These are phyloP conservation scores for Chaetomium globosum DNA, from an alignment of 2,329 filamentous ascomycete species.

Conservation along the genomic window DNA sequence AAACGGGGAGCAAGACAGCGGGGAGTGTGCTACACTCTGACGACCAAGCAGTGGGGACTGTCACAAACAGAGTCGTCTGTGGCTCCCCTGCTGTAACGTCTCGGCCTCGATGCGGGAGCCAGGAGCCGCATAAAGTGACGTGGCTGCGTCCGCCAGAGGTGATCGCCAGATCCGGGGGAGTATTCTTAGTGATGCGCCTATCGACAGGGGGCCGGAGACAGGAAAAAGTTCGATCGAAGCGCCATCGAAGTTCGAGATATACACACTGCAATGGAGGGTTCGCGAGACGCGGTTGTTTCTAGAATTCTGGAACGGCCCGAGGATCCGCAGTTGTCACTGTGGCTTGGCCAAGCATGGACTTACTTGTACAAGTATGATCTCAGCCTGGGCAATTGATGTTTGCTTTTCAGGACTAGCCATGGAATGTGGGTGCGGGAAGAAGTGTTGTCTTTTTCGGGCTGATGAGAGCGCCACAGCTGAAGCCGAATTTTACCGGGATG, in stretches of 20 bases:
- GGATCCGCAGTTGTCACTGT: background rate
- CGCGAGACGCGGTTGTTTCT: too few species aligned
- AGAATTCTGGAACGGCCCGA: background rate
- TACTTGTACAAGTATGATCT: too few species aligned
- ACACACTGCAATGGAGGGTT: background rate
- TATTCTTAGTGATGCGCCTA: slow-evolving; percentile 14
- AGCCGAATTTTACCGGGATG: slow-evolving; percentile 16
- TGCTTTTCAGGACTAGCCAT: background rate
- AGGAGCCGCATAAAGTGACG: slow-evolving; percentile 25
- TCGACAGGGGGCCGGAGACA: slow-evolving; percentile 17
- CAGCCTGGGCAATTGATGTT: background rate
- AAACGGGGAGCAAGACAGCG: background rate
- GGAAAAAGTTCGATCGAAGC: background rate
- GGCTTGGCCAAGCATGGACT: background rate
- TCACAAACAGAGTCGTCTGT: background rate
- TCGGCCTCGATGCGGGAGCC: background rate
- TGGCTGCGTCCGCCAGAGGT: slow-evolving; percentile 21
- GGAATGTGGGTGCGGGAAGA: background rate
- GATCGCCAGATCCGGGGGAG: slow-evolving; percentile 24
- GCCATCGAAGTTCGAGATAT: background rate
- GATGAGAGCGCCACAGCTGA: slow-evolving; percentile 28
- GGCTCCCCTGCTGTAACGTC: slow-evolving; percentile 7
- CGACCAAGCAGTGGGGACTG: background rate
- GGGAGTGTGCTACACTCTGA: background rate
- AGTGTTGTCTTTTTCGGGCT: slow-evolving; percentile 26